Base-by-base conservation (phyloP, 768 basidiomycete genomes). In the Gyrodon lividus region DNA sequence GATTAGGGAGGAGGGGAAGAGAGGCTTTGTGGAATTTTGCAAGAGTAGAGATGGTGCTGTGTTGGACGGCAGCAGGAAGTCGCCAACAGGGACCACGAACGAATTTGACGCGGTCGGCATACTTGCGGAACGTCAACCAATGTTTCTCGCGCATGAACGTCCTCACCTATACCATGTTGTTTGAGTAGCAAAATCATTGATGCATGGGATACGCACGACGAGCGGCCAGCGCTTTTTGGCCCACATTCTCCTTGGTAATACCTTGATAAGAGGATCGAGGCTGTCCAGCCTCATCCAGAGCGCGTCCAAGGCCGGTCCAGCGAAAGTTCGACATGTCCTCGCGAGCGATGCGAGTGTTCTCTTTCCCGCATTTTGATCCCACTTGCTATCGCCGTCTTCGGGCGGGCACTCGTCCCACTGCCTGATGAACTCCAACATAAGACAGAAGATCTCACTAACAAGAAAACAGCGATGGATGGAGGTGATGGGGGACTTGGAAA, bases 261-360 rank as follows among this genome's bases (percentile, higher is more conserved):
- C 51, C 13, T 50, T 63, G 17, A 65, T 65, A 42, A 65, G 43
- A 0, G 64, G 64, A 56, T 65, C 64, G 16, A 65, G 64, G 24
- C 42, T 57, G n/a, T 65, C 64, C 1, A 65, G 53, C 40, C 57
- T 54, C 64, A 59, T 59, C 66, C 66, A 68, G 6, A 69, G 58
- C 1, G 35, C 49, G 55, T 68, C 66, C n/a, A 68, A 23, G 1
- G 66, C 58, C 2, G 59, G 51, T n/a, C 23, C 46, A 23, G 56
- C 60, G 39, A 67, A 51, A 0, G 61, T 48, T 10, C 47, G 56
- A 38, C 67, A 68, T 0, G 66, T 69, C 37, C 58, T 51, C 6
- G 67, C 65, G 14, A 68, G 65, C 0, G 52, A 54, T 38, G 57
- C 65, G 7, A 67, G 65, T 1, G 66, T 56, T 12, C 54, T 55